Percentiles rank a stretch among this genome's conserved stretches.
Conservation (phyloP, 306 rosid genomes). For the Inga leiocalycina region DNA sequence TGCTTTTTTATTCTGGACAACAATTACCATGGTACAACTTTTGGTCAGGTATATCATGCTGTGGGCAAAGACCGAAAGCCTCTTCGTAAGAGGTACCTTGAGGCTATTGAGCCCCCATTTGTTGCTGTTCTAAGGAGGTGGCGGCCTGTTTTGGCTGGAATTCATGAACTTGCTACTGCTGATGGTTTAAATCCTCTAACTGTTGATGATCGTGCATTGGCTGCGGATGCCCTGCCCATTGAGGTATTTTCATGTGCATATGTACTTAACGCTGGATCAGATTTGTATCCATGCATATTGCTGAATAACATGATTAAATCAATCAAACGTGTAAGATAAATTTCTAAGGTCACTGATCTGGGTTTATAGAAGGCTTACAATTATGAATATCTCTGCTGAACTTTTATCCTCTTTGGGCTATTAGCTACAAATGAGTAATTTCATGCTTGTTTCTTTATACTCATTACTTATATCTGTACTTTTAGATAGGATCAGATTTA, state of each 20-base stretch:
- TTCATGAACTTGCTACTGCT: conserved; percentile 91
- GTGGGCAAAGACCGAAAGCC: conserved; percentile 75
- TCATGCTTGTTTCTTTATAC: neutral
- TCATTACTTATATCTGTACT: neutral
- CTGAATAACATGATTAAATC: neutral
- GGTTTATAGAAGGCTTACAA: neutral
- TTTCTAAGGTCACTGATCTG: neutral
- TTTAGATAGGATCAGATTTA: neutral
- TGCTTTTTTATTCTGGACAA: conserved; percentile 25
- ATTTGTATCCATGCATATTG: conserved; percentile 21
- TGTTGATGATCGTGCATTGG: conserved; percentile 71
- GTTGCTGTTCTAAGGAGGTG: conserved; percentile 95
- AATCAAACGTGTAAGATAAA: neutral
- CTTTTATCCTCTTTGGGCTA: neutral
- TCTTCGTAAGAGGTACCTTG: conserved; percentile 85
- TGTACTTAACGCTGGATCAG: neutral
- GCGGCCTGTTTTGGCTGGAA: conserved; percentile 93
- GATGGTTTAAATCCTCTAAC: conserved; percentile 86
- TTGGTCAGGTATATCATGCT: conserved; percentile 85
- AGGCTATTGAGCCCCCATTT: conserved; percentile 87
- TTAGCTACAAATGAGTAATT: neutral
- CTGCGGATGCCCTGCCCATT: conserved; percentile 74
- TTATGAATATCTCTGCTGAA: neutral
- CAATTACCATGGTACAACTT: conserved; percentile 32
- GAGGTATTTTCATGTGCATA: conserved; percentile 57